Conservation (phyloP, 495 filamentous ascomycete species). For the Aspergillus coremiiformis region DNA sequence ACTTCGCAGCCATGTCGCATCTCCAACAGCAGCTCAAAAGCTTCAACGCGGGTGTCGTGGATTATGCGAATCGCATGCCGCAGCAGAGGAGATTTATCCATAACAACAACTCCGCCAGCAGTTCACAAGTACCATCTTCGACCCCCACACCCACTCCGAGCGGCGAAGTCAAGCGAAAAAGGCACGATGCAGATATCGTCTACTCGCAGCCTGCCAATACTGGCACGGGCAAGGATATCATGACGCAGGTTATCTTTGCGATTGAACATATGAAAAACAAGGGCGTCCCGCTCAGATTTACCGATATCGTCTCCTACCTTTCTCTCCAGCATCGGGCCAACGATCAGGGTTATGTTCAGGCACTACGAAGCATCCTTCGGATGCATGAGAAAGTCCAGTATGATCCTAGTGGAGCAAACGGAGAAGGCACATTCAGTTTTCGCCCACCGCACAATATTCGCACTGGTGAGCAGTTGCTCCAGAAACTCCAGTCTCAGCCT, state of each 20-base stretch:
- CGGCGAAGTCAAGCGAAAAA: constrained; percentile 51
- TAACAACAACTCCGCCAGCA: constrained; percentile 29
- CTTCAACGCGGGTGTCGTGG: constrained; percentile 41
- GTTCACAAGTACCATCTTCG: constrained; percentile 35
- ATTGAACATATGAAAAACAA: constrained; percentile 79
- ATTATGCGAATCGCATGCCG: constrained; percentile 38
- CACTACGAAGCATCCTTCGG: constrained; percentile 36
- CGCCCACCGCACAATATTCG: constrained; percentile 73
- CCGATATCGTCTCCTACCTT: constrained; percentile 70
- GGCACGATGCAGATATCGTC: constrained; percentile 50
- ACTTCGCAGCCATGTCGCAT: constrained; percentile 30
- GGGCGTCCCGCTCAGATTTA: constrained; percentile 58
- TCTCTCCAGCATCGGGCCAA: constrained; percentile 50
- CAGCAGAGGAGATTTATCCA: constrained; percentile 34
- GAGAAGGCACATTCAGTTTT: constrained; percentile 64
- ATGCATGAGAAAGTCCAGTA: constrained; percentile 63
- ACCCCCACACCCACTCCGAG: constrained; percentile 32
- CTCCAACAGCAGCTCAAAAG: constrained; percentile 42
- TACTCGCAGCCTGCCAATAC: constrained; percentile 75
- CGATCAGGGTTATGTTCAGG: constrained; percentile 39
- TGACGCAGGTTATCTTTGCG: constrained; percentile 77
- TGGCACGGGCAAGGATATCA: constrained; percentile 68
- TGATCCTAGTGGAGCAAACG: constrained; percentile 52
- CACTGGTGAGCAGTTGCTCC: constrained; percentile 63
- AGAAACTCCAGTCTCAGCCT: constrained; percentile 68